Evolutionary conservation across 2,329 filamentous ascomycete species (phyloP).

Genomic region (Fusarium irregulare): DNA sequence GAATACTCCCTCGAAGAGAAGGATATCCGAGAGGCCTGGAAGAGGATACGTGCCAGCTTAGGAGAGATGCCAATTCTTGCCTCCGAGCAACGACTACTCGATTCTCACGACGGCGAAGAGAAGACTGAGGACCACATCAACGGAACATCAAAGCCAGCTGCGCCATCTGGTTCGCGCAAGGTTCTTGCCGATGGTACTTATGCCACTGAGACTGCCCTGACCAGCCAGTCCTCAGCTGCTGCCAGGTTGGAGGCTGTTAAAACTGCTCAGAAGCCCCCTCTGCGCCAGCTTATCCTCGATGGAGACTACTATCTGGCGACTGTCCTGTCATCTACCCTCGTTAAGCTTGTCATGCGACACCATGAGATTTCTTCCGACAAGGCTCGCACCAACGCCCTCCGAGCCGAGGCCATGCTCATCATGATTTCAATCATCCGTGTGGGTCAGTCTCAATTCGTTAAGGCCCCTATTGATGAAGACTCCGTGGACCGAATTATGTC

Average conservation of each 20-base stretch:
- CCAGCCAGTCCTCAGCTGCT: slow-evolving; percentile 88
- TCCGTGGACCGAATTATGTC: slow-evolving; percentile 99
- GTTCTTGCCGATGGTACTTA: slow-evolving; percentile 97
- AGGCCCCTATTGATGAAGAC: slow-evolving; percentile 96
- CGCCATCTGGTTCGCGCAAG: slow-evolving; percentile 86
- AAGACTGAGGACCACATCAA: slow-evolving; percentile 77
- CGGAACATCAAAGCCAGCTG: slow-evolving; percentile 79
- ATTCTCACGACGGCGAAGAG: slow-evolving; percentile 81
- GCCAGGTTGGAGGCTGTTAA: slow-evolving; percentile 97
- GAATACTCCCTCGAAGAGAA: slow-evolving; percentile 95
- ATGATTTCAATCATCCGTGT: slow-evolving; percentile 99
- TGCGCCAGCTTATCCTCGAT: slow-evolving; percentile 94
- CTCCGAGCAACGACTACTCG: slow-evolving; percentile 90
- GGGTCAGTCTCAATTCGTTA: slow-evolving; percentile 98
- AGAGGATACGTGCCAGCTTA: slow-evolving; percentile 89
- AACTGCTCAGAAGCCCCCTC: slow-evolving; percentile 93
- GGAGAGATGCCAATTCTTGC: slow-evolving; percentile 97
- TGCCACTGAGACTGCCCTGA: slow-evolving; percentile 94
- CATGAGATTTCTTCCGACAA: slow-evolving; percentile 89
- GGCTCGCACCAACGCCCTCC: slow-evolving; percentile 90
- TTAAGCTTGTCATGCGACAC: slow-evolving; percentile 97
- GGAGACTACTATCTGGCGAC: slow-evolving; percentile 97
- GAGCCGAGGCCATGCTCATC: slow-evolving; percentile 98
- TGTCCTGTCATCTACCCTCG: slow-evolving; percentile 94
- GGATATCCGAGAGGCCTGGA: slow-evolving; percentile 97